Conservation (phyloP, 441 rosid species). For the Daphne laureola region DNA sequence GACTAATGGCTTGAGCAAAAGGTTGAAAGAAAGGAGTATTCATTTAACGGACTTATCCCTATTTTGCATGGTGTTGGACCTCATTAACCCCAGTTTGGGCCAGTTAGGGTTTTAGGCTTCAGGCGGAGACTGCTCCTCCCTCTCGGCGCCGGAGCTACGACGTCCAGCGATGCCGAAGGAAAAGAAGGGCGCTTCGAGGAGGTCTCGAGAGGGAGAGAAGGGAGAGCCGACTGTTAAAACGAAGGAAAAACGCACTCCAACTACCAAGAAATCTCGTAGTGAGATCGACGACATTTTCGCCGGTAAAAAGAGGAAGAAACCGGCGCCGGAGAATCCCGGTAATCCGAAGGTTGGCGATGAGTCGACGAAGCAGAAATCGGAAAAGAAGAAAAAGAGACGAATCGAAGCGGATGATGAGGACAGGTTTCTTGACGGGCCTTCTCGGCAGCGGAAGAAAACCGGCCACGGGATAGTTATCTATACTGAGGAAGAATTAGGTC, state of each 20-base stretch:
- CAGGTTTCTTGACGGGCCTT: constrained; percentile 16
- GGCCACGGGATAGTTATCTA: constrained; percentile 43
- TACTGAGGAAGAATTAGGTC: constrained; percentile 66
- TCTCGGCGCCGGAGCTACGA: neutral
- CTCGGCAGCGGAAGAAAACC: constrained; percentile 39
- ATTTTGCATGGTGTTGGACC: too few species aligned
- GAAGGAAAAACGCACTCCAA: constrained; percentile 17
- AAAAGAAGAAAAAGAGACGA: constrained; percentile 30
- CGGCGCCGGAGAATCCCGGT: constrained; percentile 6
- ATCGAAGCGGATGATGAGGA: constrained; percentile 17
- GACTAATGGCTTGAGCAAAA: too few species aligned
- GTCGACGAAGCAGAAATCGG: constrained; percentile 12
- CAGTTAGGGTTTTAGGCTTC: too few species aligned
- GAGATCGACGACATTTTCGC: constrained; percentile 48
- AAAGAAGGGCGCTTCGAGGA: constrained; percentile 26
- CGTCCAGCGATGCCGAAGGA: constrained; percentile 8
- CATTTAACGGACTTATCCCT: too few species aligned
- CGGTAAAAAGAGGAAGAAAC: constrained; percentile 32
- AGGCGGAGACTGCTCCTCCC: too few species aligned
- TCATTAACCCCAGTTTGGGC: too few species aligned
- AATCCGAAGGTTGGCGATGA: constrained; percentile 14
- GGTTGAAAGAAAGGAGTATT: too few species aligned
- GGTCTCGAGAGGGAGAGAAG: constrained; percentile 14
- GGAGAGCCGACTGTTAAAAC: constrained; percentile 15
- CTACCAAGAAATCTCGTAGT: constrained; percentile 22